Percentiles rank a stretch among this genome's conserved stretches.
Evolutionary conservation across 306 rosid genomes (phyloP).

Genomic region (Amphicarpaea edgeworthii): DNA sequence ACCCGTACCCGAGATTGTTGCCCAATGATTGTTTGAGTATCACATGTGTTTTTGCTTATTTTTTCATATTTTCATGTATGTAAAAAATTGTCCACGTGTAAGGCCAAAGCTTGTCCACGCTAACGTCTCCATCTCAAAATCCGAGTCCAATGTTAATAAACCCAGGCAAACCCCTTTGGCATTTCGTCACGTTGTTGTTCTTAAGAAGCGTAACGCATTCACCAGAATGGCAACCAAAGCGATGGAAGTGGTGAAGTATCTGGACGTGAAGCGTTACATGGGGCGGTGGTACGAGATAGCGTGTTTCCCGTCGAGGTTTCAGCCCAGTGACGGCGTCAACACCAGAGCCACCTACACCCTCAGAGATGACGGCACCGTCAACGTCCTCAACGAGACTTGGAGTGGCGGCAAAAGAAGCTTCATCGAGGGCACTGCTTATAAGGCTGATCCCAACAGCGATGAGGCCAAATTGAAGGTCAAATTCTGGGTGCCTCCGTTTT

Average conservation of each 20-base stretch:
- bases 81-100: too few species aligned
- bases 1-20: too few species aligned
- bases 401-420: conserved; percentile 57
- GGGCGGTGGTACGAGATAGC: conserved; percentile 98
- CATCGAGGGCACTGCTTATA: conserved; percentile 80
- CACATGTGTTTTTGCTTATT: too few species aligned
- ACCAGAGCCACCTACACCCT: conserved; percentile 92
- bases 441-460: conserved; percentile 72
- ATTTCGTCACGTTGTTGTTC: too few species aligned
- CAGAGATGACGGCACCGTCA: conserved; percentile 64
- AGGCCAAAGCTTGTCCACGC: too few species aligned
- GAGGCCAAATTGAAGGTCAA: conserved; percentile 93
- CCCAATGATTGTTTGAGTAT: too few species aligned
- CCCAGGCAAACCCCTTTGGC: too few species aligned
- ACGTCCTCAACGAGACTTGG: conserved; percentile 93
- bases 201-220: not conserved
- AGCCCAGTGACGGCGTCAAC: conserved; percentile 70
- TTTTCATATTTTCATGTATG: too few species aligned
- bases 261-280: conserved; percentile 77
- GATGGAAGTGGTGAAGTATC: conserved; percentile 68
- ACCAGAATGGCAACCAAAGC: not conserved
- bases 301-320: conserved; percentile 76
- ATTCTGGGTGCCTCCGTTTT: conserved; percentile 84
- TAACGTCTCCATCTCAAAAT: too few species aligned
- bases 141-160: too few species aligned